Conservation (phyloP, 2,329 filamentous ascomycete genomes). For the Verticillium longisporum region DNA sequence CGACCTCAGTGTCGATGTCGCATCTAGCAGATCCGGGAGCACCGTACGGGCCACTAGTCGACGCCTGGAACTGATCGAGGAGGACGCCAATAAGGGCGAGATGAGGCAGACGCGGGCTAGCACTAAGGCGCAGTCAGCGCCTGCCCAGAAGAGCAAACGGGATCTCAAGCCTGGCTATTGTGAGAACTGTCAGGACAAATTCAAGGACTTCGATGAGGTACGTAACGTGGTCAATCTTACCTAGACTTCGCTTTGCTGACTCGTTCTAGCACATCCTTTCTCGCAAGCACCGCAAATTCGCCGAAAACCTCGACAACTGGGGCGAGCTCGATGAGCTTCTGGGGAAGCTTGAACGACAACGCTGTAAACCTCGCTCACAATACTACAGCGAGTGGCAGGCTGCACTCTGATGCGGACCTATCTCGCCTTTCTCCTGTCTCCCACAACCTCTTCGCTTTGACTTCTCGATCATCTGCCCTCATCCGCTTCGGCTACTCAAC, state of each 20-base stretch:
- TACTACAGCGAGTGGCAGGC: not conserved
- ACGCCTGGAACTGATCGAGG: constrained; percentile 22
- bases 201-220: constrained; percentile 96
- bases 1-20: constrained; percentile 42
- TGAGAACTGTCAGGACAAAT: constrained; percentile 97
- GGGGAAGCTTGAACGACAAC: constrained; percentile 62
- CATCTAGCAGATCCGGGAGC: constrained; percentile 39
- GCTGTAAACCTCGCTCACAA: constrained; percentile 25
- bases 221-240: constrained; percentile 19
- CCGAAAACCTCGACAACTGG: constrained; percentile 80
- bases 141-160: constrained; percentile 61
- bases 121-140: constrained; percentile 28
- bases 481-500: not conserved
- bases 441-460: not conserved
- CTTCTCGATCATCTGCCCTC: not conserved
- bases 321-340: constrained; percentile 77
- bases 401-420: not conserved
- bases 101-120: constrained; percentile 18
- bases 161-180: constrained; percentile 95
- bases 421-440: not conserved
- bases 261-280: constrained; percentile 67
- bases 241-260: not conserved
- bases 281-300: constrained; percentile 91
- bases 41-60: constrained; percentile 29
- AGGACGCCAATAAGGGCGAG: constrained; percentile 20